Evolutionary conservation across 1,284 basidiomycete genomes (phyloP), one percentile per base, ranked within the genome.

Genomic region (Cryptococcus jaspeensis): DNA sequence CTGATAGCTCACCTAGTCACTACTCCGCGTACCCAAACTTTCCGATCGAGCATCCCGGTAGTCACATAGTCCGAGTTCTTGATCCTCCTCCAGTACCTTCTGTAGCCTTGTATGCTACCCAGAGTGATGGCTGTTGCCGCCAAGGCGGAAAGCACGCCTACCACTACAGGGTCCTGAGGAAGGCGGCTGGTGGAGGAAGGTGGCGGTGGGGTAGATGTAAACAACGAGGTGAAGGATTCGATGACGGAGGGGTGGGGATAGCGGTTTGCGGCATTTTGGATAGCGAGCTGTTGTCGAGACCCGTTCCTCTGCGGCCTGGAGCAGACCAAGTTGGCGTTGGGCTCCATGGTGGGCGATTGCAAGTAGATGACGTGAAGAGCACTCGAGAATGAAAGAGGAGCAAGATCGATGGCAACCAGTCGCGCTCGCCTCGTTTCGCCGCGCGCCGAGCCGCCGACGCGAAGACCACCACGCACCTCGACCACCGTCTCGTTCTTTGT

Each of bases 1-100:
- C n/a, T 36, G 1, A 36, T 36, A 25, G 67, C 82, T 66, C 67
- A 88, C 88, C 81, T 85, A 5, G 88, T 89, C 18, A 91, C 88
- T 8, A 84, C 77, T 6, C 89, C 89, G 63, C 82, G 85, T 40
- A 90, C 78, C 86, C 85, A 87, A 48, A 81, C 79, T 58, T 79
- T 81, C 60, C 80, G 78, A n/a, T 74, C 69, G 46, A 88, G 71
- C 48, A 85, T 75, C 55, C 83, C 76, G 0, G 84, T 84, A 1
- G 85, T 86, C 36, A 90, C 79, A 80, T 83, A 87, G 36, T 87
- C 85, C 7, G 81, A 79, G 61, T 82, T 87, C 48, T 74, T 78
- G 40, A 89, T 81, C 15, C 89, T 76, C 55, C 80, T 79, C 49
- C 84, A 82, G 73, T 81, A 85, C n/a, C 85, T 81, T 35, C 73